Evolutionary conservation across 2,329 filamentous ascomycete species (phyloP).

Genomic region (Nigrospora sphaerica): DNA sequence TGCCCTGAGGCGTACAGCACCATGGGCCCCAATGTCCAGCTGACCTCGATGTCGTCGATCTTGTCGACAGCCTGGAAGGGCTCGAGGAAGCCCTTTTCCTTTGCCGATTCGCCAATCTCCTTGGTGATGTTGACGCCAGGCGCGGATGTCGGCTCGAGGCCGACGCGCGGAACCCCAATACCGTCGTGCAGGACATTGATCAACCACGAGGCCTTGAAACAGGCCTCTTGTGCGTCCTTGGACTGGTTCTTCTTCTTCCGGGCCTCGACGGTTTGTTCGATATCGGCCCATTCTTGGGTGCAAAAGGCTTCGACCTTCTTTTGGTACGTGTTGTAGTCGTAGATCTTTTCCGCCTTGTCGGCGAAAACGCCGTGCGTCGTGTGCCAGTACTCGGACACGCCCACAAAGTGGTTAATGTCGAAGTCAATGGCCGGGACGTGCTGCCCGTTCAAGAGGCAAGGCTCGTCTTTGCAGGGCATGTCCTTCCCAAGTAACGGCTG

Average conservation of each 20-base stretch:
- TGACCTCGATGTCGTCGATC: slow-evolving; percentile 85
- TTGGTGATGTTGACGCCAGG: slow-evolving; percentile 65
- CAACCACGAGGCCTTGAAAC: slow-evolving; percentile 97
- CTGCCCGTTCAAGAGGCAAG: slow-evolving; percentile 84
- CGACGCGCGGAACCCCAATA: slow-evolving; percentile 83
- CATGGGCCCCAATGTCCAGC: slow-evolving; percentile 97
- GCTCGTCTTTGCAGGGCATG: slow-evolving; percentile 70
- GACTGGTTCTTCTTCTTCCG: slow-evolving; percentile 72
- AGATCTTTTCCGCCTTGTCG: slow-evolving; percentile 70
- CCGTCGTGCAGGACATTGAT: slow-evolving; percentile 95
- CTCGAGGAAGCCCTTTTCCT: slow-evolving; percentile 69
- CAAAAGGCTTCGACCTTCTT: slow-evolving; percentile 80
- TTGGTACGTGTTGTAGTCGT: slow-evolving; percentile 88
- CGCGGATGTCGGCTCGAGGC: slow-evolving; percentile 56
- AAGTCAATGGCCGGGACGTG: slow-evolving; percentile 96
- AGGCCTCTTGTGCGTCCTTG: slow-evolving; percentile 75
- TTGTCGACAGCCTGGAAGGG: slow-evolving; percentile 91
- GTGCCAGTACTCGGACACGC: slow-evolving; percentile 98
- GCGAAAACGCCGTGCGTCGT: slow-evolving; percentile 92
- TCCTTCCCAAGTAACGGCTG: slow-evolving; percentile 88
- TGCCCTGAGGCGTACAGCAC: slow-evolving; percentile 90
- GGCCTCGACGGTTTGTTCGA: slow-evolving; percentile 57
- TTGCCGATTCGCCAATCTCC: slow-evolving; percentile 58
- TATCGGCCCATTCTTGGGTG: slow-evolving; percentile 71
- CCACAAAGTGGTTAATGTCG: slow-evolving; percentile 93